Percentiles rank a stretch among this genome's conserved stretches.
phyloP scores from a whole-genome alignment of 192 early-diverging fungal genomes.

The Ambispora gerdemannii region DNA sequence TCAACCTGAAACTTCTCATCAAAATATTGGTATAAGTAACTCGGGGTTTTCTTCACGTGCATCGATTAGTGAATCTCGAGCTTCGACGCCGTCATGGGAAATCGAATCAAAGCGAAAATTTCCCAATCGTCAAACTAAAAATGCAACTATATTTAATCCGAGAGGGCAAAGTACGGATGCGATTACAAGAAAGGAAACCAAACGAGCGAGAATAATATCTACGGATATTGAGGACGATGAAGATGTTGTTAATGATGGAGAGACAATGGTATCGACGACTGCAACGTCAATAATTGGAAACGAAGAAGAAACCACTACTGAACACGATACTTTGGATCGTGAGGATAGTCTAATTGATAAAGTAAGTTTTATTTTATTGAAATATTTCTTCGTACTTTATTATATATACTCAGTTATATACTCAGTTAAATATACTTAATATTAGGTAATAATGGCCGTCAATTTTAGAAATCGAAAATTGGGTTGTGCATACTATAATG shows the following conservation, averaged over 20 bases:
- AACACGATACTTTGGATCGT: neutral
- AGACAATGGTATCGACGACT: too few species aligned
- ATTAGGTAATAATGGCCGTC: conserved; percentile 39
- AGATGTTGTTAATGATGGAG: neutral
- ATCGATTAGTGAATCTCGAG: too few species aligned
- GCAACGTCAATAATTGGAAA: neutral
- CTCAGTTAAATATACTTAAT: neutral
- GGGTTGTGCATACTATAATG: conserved; percentile 43
- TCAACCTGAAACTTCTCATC: too few species aligned
- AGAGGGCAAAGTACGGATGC: neutral
- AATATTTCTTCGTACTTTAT: neutral
- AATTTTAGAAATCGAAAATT: conserved; percentile 32
- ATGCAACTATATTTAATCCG: neutral
- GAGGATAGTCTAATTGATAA: neutral
- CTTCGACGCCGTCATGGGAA: neutral
- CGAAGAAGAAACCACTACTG: neutral
- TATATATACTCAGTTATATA: neutral
- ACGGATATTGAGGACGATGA: neutral
- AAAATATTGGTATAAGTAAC: too few species aligned
- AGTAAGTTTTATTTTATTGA: neutral
- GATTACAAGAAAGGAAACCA: neutral
- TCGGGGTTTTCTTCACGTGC: too few species aligned
- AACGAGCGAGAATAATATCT: neutral
- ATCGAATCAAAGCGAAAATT: neutral
- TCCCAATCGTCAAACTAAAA: neutral